Conservation (phyloP, 148 eudicot species). For the Amaranthus palmeri region DNA sequence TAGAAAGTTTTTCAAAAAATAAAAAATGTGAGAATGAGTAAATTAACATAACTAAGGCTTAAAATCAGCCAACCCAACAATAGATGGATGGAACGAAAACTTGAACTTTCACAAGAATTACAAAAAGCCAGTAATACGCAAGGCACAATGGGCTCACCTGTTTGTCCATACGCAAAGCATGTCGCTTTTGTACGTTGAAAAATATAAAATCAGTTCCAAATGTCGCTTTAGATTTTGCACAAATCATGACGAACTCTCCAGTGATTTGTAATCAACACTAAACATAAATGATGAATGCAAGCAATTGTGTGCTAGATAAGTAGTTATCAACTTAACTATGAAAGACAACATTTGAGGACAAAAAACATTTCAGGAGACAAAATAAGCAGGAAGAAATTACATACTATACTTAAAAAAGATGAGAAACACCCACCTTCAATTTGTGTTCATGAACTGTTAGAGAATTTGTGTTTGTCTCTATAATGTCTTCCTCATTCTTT, state of each 20-base stretch:
- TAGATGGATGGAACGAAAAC: too few species aligned
- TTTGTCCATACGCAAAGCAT: constrained; percentile 99
- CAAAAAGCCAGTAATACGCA: background rate
- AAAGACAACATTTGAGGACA: too few species aligned
- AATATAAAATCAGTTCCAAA: background rate
- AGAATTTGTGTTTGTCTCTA: constrained; percentile 58
- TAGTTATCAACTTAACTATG: too few species aligned
- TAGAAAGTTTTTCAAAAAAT: background rate
- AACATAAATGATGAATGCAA: background rate
- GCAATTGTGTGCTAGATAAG: too few species aligned
- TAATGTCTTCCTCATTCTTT: constrained; percentile 93
- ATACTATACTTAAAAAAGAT: background rate
- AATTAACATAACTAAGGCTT: background rate
- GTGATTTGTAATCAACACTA: too few species aligned
- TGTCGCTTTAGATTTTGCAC: background rate
- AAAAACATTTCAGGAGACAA: background rate
- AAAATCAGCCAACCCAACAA: constrained; percentile 1
- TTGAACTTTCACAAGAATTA: background rate
- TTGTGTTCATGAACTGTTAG: constrained; percentile 89
- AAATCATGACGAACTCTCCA: too few species aligned
- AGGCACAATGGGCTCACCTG: constrained; percentile 40
- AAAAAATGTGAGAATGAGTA: too few species aligned
- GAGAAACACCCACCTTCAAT: constrained; percentile 54
- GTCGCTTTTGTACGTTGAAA: constrained; percentile 98
- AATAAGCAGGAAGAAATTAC: background rate